Evolutionary conservation across 2,329 filamentous ascomycete species (phyloP).

Genomic region (Lojkania enalia): DNA sequence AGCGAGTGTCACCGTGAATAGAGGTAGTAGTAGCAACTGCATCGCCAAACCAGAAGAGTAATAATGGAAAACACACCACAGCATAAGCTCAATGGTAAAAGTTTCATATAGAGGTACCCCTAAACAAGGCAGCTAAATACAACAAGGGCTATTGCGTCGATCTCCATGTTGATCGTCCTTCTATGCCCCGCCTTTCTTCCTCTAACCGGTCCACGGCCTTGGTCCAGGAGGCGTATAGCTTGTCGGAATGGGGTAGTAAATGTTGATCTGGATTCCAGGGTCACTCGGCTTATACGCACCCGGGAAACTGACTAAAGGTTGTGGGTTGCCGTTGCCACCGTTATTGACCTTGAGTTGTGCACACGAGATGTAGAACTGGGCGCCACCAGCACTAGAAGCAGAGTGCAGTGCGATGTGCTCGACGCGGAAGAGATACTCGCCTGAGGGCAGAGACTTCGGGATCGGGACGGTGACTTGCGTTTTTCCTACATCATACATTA

Average conservation of each 20-base stretch:
- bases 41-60: too few species aligned
- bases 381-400: slow-evolving; percentile 28
- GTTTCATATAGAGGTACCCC: too few species aligned
- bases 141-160: too few species aligned
- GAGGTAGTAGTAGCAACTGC: too few species aligned
- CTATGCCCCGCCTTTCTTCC: too few species aligned
- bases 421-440: slow-evolving; percentile 49
- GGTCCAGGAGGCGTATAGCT: slow-evolving; percentile 26
- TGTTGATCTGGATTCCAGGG: slow-evolving; percentile 27
- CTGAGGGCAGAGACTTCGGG: slow-evolving; percentile 42
- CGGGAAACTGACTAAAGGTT: slow-evolving; percentile 46
- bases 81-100: too few species aligned
- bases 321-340: slow-evolving; percentile 40
- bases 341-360: slow-evolving; percentile 49
- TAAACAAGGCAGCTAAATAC: too few species aligned
- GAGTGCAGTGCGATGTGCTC: slow-evolving; percentile 51
- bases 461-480: slow-evolving; percentile 35
- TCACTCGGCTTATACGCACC: slow-evolving; percentile 36
- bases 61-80: too few species aligned
- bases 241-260: slow-evolving; percentile 30
- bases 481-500: slow-evolving; percentile 6
- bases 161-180: too few species aligned
- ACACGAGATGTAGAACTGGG: slow-evolving; percentile 52
- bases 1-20: too few species aligned
- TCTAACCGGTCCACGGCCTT: slow-evolving; percentile 23